phyloP scores from a whole-genome alignment of 2,329 filamentous ascomycete genomes.

The Epichloe sp. region DNA sequence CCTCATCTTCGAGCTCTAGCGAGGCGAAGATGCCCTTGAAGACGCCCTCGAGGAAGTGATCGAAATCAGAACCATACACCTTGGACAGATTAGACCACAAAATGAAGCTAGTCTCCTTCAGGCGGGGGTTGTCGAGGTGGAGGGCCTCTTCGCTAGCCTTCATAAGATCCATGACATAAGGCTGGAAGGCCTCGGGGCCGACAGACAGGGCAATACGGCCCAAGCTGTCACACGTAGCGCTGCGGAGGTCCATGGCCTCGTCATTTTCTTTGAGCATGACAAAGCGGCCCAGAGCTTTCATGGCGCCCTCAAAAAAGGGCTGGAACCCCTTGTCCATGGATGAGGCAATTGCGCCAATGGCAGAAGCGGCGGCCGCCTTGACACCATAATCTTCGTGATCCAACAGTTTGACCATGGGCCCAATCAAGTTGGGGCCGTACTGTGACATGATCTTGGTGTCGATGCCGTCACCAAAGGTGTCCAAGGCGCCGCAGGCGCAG shows the following conservation, averaged over 20 bases:
- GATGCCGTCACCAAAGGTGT: constrained; percentile 82
- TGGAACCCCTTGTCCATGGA: constrained; percentile 72
- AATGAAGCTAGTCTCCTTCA: constrained; percentile 94
- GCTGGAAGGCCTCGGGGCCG: constrained; percentile 74
- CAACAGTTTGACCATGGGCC: constrained; percentile 73
- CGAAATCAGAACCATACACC: constrained; percentile 78
- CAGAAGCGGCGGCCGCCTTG: constrained; percentile 79
- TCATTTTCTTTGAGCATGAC: constrained; percentile 78
- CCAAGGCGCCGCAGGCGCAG: constrained; percentile 78
- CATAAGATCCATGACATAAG: constrained; percentile 85
- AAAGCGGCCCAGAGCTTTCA: constrained; percentile 77
- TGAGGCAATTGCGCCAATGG: constrained; percentile 79
- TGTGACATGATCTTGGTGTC: constrained; percentile 61
- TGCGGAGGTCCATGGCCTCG: constrained; percentile 79
- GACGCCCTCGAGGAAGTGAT: constrained; percentile 63
- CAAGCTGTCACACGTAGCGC: constrained; percentile 83
- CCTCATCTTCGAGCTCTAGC: constrained; percentile 78
- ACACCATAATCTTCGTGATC: constrained; percentile 76
- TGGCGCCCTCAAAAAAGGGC: constrained; percentile 89
- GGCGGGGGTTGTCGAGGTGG: constrained; percentile 72
- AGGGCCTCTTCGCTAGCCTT: constrained; percentile 83
- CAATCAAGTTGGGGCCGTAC: constrained; percentile 73
- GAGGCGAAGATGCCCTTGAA: constrained; percentile 73
- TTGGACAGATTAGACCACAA: constrained; percentile 91
- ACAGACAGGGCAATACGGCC: constrained; percentile 86